Percentiles rank a stretch among this genome's conserved stretches.
These are phyloP conservation scores for Kodamaea hsintzibuensis DNA, from an alignment of 805 yeast species.

Conservation along the genomic window DNA sequence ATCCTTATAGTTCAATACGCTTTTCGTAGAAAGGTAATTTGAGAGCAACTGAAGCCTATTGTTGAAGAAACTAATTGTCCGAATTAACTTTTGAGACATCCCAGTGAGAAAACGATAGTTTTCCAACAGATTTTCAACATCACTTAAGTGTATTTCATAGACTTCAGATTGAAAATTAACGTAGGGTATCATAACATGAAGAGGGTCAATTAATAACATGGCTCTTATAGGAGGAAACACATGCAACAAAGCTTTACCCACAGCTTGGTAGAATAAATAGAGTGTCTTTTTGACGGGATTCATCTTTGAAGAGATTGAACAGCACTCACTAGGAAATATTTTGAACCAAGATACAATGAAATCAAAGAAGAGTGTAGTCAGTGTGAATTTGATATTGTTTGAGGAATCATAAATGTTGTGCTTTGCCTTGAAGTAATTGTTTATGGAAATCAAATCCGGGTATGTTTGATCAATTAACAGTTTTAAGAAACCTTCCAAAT, in stretches of 20 bases:
- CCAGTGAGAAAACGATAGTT: constrained; percentile 21
- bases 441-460: constrained; percentile 29
- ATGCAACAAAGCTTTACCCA: constrained; percentile 35
- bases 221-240: constrained; percentile 37
- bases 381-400: constrained; percentile 23
- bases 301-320: constrained; percentile 27
- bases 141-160: constrained; percentile 14
- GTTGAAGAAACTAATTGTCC: constrained; percentile 36
- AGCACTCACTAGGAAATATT: constrained; percentile 33
- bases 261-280: constrained; percentile 34
- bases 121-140: constrained; percentile 14
- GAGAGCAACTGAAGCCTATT: constrained; percentile 27
- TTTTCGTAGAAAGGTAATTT: constrained; percentile 20
- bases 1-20: constrained; percentile 20
- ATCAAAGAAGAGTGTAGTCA: constrained; percentile 34
- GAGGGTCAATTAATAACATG: constrained; percentile 35
- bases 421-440: constrained; percentile 23
- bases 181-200: constrained; percentile 32
- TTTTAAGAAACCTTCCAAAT: constrained; percentile 31
- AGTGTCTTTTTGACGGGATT: constrained; percentile 34
- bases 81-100: constrained; percentile 27
- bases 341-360: constrained; percentile 37
- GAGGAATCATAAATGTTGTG: constrained; percentile 16
- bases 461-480: constrained; percentile 25
- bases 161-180: constrained; percentile 27